Conservation (phyloP, 1,284 basidiomycete species). For the Meripilus lineatus region DNA sequence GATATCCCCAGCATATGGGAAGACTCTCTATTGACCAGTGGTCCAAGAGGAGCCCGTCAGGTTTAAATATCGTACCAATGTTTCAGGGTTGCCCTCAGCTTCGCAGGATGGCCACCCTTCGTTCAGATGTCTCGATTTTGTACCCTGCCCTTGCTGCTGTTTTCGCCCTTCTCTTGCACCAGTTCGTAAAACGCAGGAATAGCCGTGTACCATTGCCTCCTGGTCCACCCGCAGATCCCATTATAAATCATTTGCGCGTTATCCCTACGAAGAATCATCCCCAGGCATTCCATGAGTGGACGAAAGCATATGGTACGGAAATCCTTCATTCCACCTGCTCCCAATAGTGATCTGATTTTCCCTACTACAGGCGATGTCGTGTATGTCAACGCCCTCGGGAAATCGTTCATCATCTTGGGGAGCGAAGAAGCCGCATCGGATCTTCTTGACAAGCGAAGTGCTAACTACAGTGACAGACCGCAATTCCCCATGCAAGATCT, state of each 20-base stretch:
- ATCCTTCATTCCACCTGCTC: background rate
- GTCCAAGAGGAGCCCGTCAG: no score
- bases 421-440: slow-evolving; percentile 2
- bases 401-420: slow-evolving; percentile 13
- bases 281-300: slow-evolving; percentile 4
- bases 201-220: slow-evolving; percentile 11
- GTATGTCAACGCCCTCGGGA: slow-evolving; percentile 9
- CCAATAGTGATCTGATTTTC: background rate
- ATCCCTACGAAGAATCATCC: slow-evolving; percentile 5
- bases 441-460: slow-evolving; percentile 8
- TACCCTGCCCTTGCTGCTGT: no score
- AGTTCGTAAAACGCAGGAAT: no score
- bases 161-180: no score
- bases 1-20: no score
- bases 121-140: no score
- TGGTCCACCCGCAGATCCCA: slow-evolving; percentile 5
- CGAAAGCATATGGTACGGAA: slow-evolving; percentile 10
- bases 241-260: slow-evolving; percentile 9
- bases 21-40: no score
- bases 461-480: slow-evolving; percentile 8
- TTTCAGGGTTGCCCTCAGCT: no score
- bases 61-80: no score
- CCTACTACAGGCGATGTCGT: slow-evolving; percentile 12
- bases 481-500: slow-evolving; percentile 7
- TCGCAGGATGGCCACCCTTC: no score